These are phyloP conservation scores for Trichomonascaceae sp. DNA, from an alignment of 1,139 yeast genomes.

Conservation along the genomic window DNA sequence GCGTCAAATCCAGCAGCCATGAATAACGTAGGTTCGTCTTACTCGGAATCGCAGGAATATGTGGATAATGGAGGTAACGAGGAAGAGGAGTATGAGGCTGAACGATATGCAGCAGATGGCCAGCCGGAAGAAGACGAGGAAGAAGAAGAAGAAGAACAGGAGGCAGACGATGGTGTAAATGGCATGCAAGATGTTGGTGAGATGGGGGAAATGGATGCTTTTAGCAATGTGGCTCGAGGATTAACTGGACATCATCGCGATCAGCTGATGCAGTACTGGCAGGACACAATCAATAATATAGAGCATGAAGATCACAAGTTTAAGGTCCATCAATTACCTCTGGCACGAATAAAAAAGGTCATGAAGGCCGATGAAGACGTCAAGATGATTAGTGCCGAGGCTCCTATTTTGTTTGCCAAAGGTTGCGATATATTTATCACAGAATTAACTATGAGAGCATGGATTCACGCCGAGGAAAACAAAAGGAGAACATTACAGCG, in stretches of 20 bases:
- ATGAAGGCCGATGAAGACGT: slow-evolving; percentile 99
- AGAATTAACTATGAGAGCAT: slow-evolving; percentile 94
- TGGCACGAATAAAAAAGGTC: slow-evolving; percentile 90
- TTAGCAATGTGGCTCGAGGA: slow-evolving; percentile 92
- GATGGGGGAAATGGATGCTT: slow-evolving; percentile 29
- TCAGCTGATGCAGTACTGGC: slow-evolving; percentile 95
- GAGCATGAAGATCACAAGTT: slow-evolving; percentile 90
- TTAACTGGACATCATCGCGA: slow-evolving; percentile 75
- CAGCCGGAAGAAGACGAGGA: slow-evolving; percentile 8
- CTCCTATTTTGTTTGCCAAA: slow-evolving; percentile 93
- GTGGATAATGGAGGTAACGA: slow-evolving; percentile 1
- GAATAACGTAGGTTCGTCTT: slow-evolving; percentile 1
- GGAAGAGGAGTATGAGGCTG: slow-evolving; percentile 3
- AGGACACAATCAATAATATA: slow-evolving; percentile 75
- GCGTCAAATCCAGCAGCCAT: background rate
- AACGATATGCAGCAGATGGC: slow-evolving; percentile 5
- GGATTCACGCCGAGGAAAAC: slow-evolving; percentile 97
- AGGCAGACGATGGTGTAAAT: background rate
- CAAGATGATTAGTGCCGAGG: slow-evolving; percentile 95
- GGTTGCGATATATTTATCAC: slow-evolving; percentile 97
- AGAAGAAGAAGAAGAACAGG: slow-evolving; percentile 1
- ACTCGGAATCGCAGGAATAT: slow-evolving; percentile 5
- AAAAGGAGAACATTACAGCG: slow-evolving; percentile 90
- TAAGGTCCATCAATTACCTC: slow-evolving; percentile 87
- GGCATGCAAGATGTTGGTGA: slow-evolving; percentile 6